Percentiles rank a stretch among this genome's conserved stretches.
phyloP scores from a whole-genome alignment of 2,329 filamentous ascomycete species.

The Celoporthe dispersa region DNA sequence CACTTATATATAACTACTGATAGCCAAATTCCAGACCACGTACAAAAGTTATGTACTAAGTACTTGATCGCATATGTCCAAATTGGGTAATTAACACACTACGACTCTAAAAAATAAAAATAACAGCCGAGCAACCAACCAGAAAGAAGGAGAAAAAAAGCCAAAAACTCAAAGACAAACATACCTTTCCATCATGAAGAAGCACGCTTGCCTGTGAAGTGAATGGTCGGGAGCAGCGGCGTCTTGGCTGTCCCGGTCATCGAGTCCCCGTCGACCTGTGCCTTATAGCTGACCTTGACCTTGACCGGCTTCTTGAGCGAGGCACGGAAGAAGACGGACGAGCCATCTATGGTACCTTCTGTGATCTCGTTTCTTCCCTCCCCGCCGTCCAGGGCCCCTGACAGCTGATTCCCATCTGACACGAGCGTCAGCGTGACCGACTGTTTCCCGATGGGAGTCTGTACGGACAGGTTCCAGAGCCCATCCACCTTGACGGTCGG shows the following conservation, averaged over 20 bases:
- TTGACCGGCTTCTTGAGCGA: constrained; percentile 20
- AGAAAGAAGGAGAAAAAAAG: not conserved
- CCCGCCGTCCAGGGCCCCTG: constrained; percentile 18
- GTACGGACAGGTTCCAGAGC: constrained; percentile 14
- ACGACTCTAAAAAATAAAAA: not conserved
- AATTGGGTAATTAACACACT: not conserved
- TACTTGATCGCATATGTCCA: not conserved
- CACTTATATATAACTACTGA: not conserved
- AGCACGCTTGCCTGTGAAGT: constrained; percentile 15
- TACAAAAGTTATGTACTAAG: no score
- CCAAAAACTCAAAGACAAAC: not conserved
- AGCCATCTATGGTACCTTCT: constrained; percentile 21
- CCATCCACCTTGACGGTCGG: constrained; percentile 17
- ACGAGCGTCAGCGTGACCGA: constrained; percentile 13
- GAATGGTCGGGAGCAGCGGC: constrained; percentile 18
- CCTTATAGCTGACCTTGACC: constrained; percentile 27
- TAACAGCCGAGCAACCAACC: not conserved
- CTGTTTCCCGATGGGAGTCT: constrained; percentile 20
- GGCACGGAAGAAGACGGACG: constrained; percentile 21
- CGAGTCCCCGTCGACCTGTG: constrained; percentile 15
- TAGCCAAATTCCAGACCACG: not conserved
- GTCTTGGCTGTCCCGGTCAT: constrained; percentile 22
- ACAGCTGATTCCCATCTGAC: constrained; percentile 19
- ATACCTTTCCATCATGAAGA: not conserved
- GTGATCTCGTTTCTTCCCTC: constrained; percentile 22